Percentiles rank a stretch among this genome's conserved stretches.
phyloP scores from a whole-genome alignment of 495 filamentous ascomycete species.

The Aspergillus homomorphus region DNA sequence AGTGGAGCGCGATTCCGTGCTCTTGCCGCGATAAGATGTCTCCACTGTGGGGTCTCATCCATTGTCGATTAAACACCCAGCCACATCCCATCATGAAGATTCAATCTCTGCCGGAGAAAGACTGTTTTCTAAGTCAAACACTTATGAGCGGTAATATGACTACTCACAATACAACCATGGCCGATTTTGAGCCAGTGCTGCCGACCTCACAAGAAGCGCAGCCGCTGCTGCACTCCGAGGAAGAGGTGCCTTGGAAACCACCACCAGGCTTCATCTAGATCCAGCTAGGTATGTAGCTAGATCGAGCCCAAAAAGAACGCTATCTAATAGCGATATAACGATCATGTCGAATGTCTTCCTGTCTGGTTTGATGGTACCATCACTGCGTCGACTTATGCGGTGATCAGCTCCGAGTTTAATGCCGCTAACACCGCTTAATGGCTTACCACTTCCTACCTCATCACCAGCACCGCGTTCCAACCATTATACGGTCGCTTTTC shows the following conservation, averaged over 20 bases:
- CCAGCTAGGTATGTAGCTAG: conserved; percentile 36
- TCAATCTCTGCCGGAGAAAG: background rate
- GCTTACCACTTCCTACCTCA: conserved; percentile 63
- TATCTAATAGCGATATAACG: conserved; percentile 26
- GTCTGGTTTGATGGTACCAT: conserved; percentile 66
- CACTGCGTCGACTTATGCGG: conserved; percentile 61
- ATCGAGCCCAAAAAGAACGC: background rate
- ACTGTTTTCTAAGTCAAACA: background rate
- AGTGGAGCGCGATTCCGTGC: conserved; percentile 1
- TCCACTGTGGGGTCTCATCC: background rate
- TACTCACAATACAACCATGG: background rate
- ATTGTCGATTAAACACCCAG: background rate
- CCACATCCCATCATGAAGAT: background rate
- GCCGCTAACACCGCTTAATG: conserved; percentile 60
- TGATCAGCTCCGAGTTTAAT: conserved; percentile 68
- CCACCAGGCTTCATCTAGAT: conserved; percentile 45
- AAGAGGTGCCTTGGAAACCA: conserved; percentile 31
- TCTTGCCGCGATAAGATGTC: background rate
- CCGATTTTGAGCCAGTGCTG: background rate
- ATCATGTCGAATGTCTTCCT: conserved; percentile 67
- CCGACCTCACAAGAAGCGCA: conserved; percentile 27
- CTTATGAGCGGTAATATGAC: background rate
- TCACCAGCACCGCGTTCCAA: conserved; percentile 63
- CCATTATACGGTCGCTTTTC: conserved; percentile 47
- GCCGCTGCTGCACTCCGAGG: conserved; percentile 36